Percentiles rank a stretch among this genome's conserved stretches.
These are phyloP conservation scores for Calonectria fujianensis DNA, from an alignment of 2,329 filamentous ascomycete genomes.

Conservation along the genomic window DNA sequence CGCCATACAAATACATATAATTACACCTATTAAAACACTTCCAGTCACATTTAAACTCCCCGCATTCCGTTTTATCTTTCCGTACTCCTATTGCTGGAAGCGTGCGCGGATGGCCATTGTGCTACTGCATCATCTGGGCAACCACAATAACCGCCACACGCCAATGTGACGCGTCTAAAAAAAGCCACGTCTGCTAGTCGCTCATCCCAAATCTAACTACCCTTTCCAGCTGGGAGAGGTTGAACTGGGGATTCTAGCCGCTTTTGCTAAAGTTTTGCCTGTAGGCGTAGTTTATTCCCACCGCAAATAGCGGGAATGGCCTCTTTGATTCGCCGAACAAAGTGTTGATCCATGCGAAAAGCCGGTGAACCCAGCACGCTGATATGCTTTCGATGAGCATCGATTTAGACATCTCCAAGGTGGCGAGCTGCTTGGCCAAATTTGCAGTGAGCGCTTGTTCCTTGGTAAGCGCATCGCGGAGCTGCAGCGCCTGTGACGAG, in stretches of 20 bases:
- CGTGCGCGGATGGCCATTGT: not conserved
- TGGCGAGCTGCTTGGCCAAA: conserved; percentile 2
- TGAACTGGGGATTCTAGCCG: not conserved
- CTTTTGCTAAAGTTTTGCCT: not conserved
- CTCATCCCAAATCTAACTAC: not conserved
- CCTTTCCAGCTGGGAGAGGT: not conserved
- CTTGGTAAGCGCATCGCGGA: not conserved
- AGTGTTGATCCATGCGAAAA: conserved; percentile 9
- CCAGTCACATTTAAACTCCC: not conserved
- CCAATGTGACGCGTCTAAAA: not conserved
- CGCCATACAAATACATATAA: not conserved
- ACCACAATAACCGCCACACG: not conserved
- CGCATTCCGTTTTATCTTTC: not conserved
- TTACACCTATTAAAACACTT: not conserved
- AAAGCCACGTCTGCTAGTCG: not conserved
- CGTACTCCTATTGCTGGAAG: not conserved
- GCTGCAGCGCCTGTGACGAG: not conserved
- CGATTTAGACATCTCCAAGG: not conserved
- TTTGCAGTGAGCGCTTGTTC: not conserved
- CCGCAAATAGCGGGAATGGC: not conserved
- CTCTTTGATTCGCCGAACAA: not conserved
- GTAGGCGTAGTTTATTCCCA: not conserved
- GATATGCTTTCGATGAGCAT: not conserved
- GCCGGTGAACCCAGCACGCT: not conserved
- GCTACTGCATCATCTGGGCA: not conserved